These are phyloP conservation scores for Linum tenue DNA, from an alignment of 345 rosid genomes.

Conservation along the genomic window DNA sequence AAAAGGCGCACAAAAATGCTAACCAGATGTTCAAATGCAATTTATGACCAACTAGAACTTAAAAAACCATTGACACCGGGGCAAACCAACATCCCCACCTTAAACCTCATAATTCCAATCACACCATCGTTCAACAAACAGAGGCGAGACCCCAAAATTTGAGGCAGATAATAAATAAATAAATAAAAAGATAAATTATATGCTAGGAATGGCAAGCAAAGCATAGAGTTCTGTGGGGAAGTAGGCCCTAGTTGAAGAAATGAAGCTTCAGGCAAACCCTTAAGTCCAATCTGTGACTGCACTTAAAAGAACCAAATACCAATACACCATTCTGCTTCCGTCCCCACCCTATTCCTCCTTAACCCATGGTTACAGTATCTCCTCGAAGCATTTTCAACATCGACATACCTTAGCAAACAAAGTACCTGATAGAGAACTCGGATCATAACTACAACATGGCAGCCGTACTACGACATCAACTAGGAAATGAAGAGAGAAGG, in stretches of 20 bases:
- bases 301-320: background rate
- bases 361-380: background rate
- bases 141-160: no score
- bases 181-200: background rate
- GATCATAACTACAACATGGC: background rate
- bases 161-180: no score
- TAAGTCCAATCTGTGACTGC: background rate
- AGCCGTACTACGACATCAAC: background rate
- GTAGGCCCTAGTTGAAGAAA: background rate
- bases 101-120: background rate
- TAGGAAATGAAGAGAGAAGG: background rate
- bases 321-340: background rate
- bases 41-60: background rate
- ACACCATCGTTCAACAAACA: background rate
- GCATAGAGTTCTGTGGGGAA: background rate
- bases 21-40: background rate
- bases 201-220: background rate
- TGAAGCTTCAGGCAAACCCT: background rate
- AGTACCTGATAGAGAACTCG: background rate
- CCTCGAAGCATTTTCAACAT: constrained; percentile 8
- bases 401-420: background rate
- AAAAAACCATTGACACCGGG: background rate
- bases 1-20: no score
- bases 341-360: background rate
- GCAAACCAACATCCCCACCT: background rate